These are phyloP conservation scores for Xeromyces bisporus DNA, from an alignment of 495 filamentous ascomycete genomes.

Conservation along the genomic window DNA sequence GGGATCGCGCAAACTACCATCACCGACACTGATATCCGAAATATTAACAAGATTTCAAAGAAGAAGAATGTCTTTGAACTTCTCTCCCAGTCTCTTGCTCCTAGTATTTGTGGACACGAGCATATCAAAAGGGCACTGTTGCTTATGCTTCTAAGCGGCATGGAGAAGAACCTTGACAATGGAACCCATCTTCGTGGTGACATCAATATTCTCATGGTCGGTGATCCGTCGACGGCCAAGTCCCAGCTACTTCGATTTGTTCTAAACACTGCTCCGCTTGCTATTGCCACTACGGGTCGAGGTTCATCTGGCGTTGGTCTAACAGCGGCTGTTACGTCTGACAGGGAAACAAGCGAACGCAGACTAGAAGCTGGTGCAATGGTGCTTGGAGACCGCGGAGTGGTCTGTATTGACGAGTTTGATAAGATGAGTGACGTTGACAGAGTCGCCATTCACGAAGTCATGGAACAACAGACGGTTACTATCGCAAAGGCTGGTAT, in stretches of 20 bases:
- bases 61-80: slow-evolving; percentile 88
- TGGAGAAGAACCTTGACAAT: slow-evolving; percentile 98
- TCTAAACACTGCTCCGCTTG: slow-evolving; percentile 88
- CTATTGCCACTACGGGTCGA: slow-evolving; percentile 93
- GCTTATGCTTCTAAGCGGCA: slow-evolving; percentile 90
- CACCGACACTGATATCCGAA: slow-evolving; percentile 94
- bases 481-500: slow-evolving; percentile 98
- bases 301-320: slow-evolving; percentile 97
- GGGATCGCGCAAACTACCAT: slow-evolving; percentile 84
- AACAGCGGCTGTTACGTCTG: slow-evolving; percentile 86
- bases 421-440: slow-evolving; percentile 99
- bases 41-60: slow-evolving; percentile 96
- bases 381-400: slow-evolving; percentile 92
- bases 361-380: slow-evolving; percentile 94
- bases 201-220: slow-evolving; percentile 99
- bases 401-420: slow-evolving; percentile 99
- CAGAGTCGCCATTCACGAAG: slow-evolving; percentile 97
- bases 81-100: slow-evolving; percentile 90
- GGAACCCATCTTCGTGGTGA: slow-evolving; percentile 95
- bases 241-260: slow-evolving; percentile 96
- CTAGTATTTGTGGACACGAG: slow-evolving; percentile 93
- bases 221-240: slow-evolving; percentile 96
- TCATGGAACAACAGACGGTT: slow-evolving; percentile 99
- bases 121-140: slow-evolving; percentile 97
- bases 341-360: slow-evolving; percentile 95